phyloP scores from a whole-genome alignment of 1,284 basidiomycete species.

The Cutaneotrichosporon cavernicola region DNA sequence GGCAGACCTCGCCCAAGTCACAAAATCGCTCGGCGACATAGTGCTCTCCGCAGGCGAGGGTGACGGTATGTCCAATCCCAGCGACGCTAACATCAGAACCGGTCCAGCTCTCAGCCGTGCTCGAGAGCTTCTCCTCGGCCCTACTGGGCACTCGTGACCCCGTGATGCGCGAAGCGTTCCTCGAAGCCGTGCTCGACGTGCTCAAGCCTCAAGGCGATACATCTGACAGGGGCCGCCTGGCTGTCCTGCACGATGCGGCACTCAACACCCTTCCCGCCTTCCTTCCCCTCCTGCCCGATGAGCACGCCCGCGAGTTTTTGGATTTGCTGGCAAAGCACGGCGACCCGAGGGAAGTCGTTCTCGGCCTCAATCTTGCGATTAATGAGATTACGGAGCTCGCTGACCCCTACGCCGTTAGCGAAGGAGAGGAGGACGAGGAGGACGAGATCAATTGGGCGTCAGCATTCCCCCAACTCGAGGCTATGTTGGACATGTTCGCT shows the following conservation, averaged over 20 bases:
- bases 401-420: conserved; percentile 35
- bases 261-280: conserved; percentile 24
- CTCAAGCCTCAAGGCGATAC: conserved; percentile 23
- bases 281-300: conserved; percentile 12
- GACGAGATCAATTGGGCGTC: conserved; percentile 47
- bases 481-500: conserved; percentile 54
- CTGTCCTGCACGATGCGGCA: conserved; percentile 24
- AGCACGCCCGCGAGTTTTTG: conserved; percentile 19
- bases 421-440: conserved; percentile 32
- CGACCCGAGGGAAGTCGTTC: conserved; percentile 35
- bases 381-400: conserved; percentile 33
- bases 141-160: conserved; percentile 19
- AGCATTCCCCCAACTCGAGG: conserved; percentile 58
- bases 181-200: conserved; percentile 22
- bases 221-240: conserved; percentile 21
- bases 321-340: conserved; percentile 24
- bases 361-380: conserved; percentile 36
- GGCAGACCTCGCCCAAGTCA: conserved; percentile 20
- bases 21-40: conserved; percentile 23
- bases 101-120: conserved; percentile 19
- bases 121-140: conserved; percentile 20
- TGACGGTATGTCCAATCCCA: background rate
- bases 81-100: background rate
- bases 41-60: conserved; percentile 19
- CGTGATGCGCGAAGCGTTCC: conserved; percentile 25